Base-by-base conservation (phyloP, 176 grass and related monocot genomes). In the Avena atlantica region DNA sequence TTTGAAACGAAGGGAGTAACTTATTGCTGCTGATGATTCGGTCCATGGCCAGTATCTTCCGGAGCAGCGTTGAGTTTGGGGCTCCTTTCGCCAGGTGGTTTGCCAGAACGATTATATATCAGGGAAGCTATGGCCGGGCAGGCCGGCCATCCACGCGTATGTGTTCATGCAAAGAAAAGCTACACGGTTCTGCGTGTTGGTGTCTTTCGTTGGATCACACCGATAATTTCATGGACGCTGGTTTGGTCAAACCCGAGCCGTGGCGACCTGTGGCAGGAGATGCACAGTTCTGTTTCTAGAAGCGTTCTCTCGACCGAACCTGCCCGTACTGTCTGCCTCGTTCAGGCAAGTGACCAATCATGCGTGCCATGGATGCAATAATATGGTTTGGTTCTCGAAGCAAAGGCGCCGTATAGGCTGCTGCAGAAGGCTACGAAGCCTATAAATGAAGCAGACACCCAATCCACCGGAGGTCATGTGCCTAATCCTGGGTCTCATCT, bases 311-410 rank as follows among this genome's bases (percentile, higher is more conserved):
- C 4, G 7, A 27, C 37, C 57, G 76, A 86, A 80, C 42, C 6
- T 34, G 47, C 23, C 36, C 64, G 9, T 66, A 80, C 12, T 70
- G 74, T 24, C 74, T 88, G 40, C 65, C 64, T 84, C 27, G 15
- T 89, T 71, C 52, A 53, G 64, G 45, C 81, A 89, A 44, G 27
- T 13, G 25, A 56, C 14, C 78, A 25, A 21, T 80, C 75, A 79
- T 84, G 74, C 56, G n/a, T 9, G 77, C 7, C 65, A 63, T 84
- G 55, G 56, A 45, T 24, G 55, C 13, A 6, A 6, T 4, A 40
- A 6, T 47, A 76, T 53, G 73, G 23, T 62, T 87, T 87, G 23
- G 44, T 87, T 87, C 74, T 79, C n/a, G 73, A 83, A 78, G 80
- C 53, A 57, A 44, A 78, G 66, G n/a, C 67, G 74, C 53, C 65